phyloP scores from a whole-genome alignment of 805 yeast species.

The Jamesozyma lodderae region DNA sequence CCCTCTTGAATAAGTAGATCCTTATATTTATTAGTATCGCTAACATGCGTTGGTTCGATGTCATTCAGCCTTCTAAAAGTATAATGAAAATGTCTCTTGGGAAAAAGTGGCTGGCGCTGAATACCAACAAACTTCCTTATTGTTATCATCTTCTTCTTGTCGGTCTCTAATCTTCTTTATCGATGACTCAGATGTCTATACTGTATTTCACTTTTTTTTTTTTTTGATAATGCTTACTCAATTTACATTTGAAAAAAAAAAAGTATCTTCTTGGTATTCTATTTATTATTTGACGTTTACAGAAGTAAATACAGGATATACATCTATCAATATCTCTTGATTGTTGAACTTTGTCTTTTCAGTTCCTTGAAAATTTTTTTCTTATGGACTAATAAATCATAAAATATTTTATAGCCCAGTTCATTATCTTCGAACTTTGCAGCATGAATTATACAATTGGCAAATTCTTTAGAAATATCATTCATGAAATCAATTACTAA shows the following conservation, averaged over 20 bases:
- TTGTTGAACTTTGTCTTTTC: conserved; percentile 25
- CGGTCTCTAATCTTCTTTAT: too few species aligned
- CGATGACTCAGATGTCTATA: too few species aligned
- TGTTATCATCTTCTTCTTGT: too few species aligned
- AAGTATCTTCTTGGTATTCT: too few species aligned
- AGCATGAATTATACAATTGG: conserved; percentile 44
- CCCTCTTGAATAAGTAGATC: conserved; percentile 49
- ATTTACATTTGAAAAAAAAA: too few species aligned
- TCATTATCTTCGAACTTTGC: conserved; percentile 46
- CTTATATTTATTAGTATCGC: conserved; percentile 66
- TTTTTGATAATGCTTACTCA: too few species aligned
- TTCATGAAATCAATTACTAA: conserved; percentile 32
- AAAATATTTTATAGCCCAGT: conserved; percentile 48
- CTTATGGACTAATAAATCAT: conserved; percentile 53
- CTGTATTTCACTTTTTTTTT: too few species aligned
- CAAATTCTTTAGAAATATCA: conserved; percentile 57
- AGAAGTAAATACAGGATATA: too few species aligned
- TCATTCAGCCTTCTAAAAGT: conserved; percentile 4
- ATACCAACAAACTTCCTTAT: neutral
- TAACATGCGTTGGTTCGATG: conserved; percentile 37
- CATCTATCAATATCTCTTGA: too few species aligned
- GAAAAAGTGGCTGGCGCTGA: neutral
- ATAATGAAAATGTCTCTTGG: conserved; percentile 8
- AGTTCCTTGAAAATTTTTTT: conserved; percentile 59
- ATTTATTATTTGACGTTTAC: too few species aligned